Evolutionary conservation across 306 rosid species (phyloP).

Genomic region (Delonix regia): DNA sequence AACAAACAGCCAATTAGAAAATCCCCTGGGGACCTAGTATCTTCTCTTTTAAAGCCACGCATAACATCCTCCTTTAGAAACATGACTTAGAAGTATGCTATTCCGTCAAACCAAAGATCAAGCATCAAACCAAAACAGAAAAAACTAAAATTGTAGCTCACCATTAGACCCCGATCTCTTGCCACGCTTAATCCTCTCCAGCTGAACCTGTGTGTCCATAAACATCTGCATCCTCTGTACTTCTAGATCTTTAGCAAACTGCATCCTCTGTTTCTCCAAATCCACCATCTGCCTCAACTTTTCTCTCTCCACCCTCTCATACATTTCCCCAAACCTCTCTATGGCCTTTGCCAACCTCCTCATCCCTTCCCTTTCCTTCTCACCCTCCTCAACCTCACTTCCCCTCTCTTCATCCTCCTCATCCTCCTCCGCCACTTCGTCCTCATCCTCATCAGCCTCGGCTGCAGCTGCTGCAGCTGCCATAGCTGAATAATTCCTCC

Average conservation of each 20-base stretch:
- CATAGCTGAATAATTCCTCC: constrained; percentile 85
- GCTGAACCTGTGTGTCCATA: constrained; percentile 91
- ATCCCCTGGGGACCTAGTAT: constrained; percentile 26
- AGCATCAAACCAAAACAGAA: background rate
- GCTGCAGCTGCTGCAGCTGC: constrained; percentile 95
- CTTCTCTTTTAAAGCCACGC: constrained; percentile 7
- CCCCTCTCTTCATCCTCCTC: constrained; percentile 48
- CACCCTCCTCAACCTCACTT: constrained; percentile 51
- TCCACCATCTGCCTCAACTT: constrained; percentile 92
- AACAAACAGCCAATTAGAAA: constrained; percentile 29
- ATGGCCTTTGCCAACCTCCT: constrained; percentile 80
- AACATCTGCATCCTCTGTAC: constrained; percentile 92
- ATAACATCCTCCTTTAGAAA: constrained; percentile 21
- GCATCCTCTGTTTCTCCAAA: constrained; percentile 96
- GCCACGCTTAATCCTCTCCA: constrained; percentile 89
- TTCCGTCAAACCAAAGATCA: background rate
- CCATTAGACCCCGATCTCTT: constrained; percentile 82
- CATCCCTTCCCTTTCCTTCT: constrained; percentile 70
- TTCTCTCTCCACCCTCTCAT: constrained; percentile 85
- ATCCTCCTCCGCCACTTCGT: constrained; percentile 61
- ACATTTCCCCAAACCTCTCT: constrained; percentile 79
- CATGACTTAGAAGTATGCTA: background rate
- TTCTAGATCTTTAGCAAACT: constrained; percentile 89
- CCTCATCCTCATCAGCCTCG: constrained; percentile 68
- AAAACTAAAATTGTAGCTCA: constrained; percentile 35